These are phyloP conservation scores for Hypsizygus marmoreus DNA, from an alignment of 768 basidiomycete genomes.

Conservation along the genomic window DNA sequence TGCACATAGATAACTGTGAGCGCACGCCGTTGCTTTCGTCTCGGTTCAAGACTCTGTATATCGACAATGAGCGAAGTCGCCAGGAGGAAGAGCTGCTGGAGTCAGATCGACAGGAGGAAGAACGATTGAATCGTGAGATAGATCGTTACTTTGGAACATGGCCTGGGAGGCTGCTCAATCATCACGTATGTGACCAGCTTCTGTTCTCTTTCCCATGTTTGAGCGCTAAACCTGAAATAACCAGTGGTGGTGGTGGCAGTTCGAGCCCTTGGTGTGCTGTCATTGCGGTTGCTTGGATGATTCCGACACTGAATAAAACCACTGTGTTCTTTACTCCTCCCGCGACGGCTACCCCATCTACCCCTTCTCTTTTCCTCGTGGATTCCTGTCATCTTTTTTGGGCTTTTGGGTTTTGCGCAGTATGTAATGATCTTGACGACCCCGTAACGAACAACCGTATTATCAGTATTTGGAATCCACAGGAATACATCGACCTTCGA, in stretches of 20 bases:
- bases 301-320: constrained; percentile 42
- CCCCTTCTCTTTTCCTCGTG: neutral
- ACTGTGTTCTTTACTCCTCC: constrained; percentile 1
- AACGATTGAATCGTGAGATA: constrained; percentile 46
- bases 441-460: neutral
- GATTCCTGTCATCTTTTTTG: neutral
- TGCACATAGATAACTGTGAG: constrained; percentile 30
- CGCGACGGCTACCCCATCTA: neutral
- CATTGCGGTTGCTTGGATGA: constrained; percentile 62
- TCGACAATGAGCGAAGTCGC: constrained; percentile 3
- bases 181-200: constrained; percentile 52
- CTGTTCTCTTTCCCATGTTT: neutral
- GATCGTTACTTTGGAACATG: constrained; percentile 64
- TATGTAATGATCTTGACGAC: constrained; percentile 2
- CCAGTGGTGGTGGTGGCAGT: constrained; percentile 87
- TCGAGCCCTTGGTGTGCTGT: constrained; percentile 67
- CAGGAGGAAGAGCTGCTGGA: constrained; percentile 15
- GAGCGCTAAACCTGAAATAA: neutral
- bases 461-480: neutral
- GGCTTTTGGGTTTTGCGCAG: constrained; percentile 1
- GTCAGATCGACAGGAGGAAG: constrained; percentile 34
- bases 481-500: neutral
- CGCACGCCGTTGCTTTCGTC: constrained; percentile 37
- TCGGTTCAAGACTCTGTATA: constrained; percentile 11
- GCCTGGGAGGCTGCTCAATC: constrained; percentile 70